Conservation (phyloP, 495 filamentous ascomycete genomes). For the Aspergillus haitiensis region DNA sequence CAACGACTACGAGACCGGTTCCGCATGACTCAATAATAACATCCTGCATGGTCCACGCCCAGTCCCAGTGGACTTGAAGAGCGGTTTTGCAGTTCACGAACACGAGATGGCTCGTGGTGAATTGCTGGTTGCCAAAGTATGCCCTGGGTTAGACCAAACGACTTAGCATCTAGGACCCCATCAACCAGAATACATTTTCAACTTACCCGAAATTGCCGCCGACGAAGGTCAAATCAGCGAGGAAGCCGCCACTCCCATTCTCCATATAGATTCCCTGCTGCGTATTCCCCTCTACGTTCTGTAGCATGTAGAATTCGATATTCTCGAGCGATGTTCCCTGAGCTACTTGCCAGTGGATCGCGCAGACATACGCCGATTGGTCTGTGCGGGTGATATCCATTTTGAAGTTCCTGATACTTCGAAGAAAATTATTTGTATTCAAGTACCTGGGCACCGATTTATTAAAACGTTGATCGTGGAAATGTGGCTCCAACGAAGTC, state of each 20-base stretch:
- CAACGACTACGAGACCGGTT: slow-evolving; percentile 28
- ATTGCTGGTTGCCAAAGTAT: slow-evolving; percentile 57
- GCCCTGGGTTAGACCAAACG: too few species aligned
- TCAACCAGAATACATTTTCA: too few species aligned
- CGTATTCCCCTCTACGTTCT: slow-evolving; percentile 29
- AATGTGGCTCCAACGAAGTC: too few species aligned
- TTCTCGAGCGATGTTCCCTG: slow-evolving; percentile 49
- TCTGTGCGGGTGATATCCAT: slow-evolving; percentile 33
- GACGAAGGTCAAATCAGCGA: too few species aligned
- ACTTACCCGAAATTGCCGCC: too few species aligned
- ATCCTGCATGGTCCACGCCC: slow-evolving; percentile 52
- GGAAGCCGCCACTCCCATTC: too few species aligned
- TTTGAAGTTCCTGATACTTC: slow-evolving; percentile 39
- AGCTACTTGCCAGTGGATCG: slow-evolving; percentile 44
- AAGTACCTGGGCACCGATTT: too few species aligned
- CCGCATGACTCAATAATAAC: slow-evolving; percentile 30
- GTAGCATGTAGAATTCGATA: slow-evolving; percentile 51
- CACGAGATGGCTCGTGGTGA: slow-evolving; percentile 49
- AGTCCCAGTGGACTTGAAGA: slow-evolving; percentile 57
- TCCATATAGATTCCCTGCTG: slow-evolving; percentile 25
- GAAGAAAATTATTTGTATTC: slow-evolving; percentile 47
- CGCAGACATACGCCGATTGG: slow-evolving; percentile 25
- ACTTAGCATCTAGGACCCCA: too few species aligned
- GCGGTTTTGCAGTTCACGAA: slow-evolving; percentile 52
- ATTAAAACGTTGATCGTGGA: too few species aligned